Evolutionary conservation across 257 asterid species (phyloP).

Genomic region (Rehmannia glutinosa): DNA sequence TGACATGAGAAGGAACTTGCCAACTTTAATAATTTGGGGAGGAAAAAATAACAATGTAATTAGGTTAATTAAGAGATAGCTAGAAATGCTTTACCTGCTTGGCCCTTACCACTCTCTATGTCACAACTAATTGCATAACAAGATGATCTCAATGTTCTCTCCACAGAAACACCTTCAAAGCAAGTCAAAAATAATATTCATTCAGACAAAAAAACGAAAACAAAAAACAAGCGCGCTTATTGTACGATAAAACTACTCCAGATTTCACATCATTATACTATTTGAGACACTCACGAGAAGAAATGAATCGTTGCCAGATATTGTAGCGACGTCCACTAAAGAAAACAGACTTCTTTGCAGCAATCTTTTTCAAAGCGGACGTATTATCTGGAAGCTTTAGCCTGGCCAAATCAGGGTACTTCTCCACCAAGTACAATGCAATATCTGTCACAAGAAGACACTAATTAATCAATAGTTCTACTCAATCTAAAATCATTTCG

Average conservation of each 20-base stretch:
- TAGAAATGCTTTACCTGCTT: neutral
- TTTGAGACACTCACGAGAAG: neutral
- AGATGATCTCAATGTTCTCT: neutral
- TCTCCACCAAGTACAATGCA: neutral
- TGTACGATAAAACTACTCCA: neutral
- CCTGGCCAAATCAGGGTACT: neutral
- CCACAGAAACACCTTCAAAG: neutral
- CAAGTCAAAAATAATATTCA: neutral
- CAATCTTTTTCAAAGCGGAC: neutral
- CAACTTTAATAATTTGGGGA: too few relatives aligned
- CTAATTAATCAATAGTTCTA: neutral
- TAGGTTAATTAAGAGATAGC: neutral
- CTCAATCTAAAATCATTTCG: neutral
- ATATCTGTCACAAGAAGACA: conserved; percentile 2
- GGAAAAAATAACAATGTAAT: too few relatives aligned
- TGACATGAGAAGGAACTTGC: too few relatives aligned
- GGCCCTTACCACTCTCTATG: neutral
- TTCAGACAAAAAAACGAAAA: neutral
- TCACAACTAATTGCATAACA: neutral
- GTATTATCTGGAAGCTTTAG: neutral
- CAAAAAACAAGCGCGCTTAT: too few relatives aligned
- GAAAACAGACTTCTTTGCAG: neutral
- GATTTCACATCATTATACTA: too few relatives aligned
- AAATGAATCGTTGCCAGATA: neutral
- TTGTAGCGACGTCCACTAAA: neutral